A percentile compares a stretch with the other conserved stretches of the same genome.
Evolutionary conservation across 1,139 yeast genomes (phyloP).

Genomic region (Protomyces inundatus): DNA sequence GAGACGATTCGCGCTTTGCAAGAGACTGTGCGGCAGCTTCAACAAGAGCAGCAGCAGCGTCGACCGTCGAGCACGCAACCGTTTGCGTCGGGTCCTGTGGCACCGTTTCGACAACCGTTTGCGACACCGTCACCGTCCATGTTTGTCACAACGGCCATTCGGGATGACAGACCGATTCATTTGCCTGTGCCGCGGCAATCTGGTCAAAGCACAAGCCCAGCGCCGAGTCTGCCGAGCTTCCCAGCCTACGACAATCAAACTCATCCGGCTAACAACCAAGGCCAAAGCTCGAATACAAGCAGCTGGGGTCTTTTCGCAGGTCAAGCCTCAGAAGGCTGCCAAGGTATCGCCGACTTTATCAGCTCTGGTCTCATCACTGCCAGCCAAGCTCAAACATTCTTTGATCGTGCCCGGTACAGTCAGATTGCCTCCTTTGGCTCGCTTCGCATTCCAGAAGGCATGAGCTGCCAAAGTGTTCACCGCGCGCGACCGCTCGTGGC

Average conservation of each 20-base stretch:
- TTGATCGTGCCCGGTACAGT: neutral
- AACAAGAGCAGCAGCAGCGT: neutral
- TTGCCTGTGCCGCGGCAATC: neutral
- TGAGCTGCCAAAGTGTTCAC: neutral
- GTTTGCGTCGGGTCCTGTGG: neutral
- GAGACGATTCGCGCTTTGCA: neutral
- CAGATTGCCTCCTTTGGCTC: neutral
- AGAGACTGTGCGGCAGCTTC: neutral
- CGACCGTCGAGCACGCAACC: neutral
- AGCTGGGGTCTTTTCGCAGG: neutral
- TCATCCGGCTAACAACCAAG: neutral
- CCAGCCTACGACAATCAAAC: neutral
- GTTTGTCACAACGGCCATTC: neutral
- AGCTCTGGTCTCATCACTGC: neutral
- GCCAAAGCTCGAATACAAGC: neutral
- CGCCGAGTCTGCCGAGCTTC: neutral
- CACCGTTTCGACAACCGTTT: neutral
- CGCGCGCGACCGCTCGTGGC: neutral
- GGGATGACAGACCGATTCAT: neutral
- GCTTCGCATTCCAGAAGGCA: neutral
- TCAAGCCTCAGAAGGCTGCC: neutral
- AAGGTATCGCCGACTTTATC: neutral
- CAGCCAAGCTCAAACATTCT: neutral
- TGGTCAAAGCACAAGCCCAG: neutral
- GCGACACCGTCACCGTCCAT: neutral